Evolutionary conservation across 2,329 filamentous ascomycete genomes (phyloP), one percentile per base, ranked within the genome.

Genomic region (Proliferodiscus dingleyae): DNA sequence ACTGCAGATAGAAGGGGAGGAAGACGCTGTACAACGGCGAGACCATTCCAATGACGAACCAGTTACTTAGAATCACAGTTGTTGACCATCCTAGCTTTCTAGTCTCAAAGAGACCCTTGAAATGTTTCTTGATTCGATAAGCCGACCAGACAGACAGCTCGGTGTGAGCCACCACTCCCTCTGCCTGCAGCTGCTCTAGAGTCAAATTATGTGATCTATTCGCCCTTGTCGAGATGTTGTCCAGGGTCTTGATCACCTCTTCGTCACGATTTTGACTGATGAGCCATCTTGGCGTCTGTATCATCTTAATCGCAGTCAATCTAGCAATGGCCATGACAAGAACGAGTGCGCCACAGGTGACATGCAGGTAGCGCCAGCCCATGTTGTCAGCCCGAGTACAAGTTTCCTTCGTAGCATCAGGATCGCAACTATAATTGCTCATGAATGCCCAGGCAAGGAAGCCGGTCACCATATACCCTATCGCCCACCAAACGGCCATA

Each of bases 401-500:
- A 4, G 51, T 34, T 15, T 6, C 24, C 24, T 6, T 6, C 11
- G 42, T 23, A 41, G 33, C 16, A 45, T 23, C 41, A 2, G 64
- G 64, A 24, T 75, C 75, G 33, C 33, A 37, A 18, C 33, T 37
- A 18, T 21, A 37, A 18, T 37, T 37, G 8, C 33, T 21, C 39
- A 60, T 38, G 15, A 55, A 60, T 23, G 46, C 55, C 58, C 57
- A 61, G 5, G 60, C 57, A 42, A 60, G 33, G 22, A 62, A 58
- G n/a, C 58, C 59, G 16, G 58, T 51, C 41, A 63, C 46, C 18
- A 56, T 51, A 43, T 61, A 52, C 13, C 60, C 59, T 5, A 62
- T 49, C 52, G 71, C 73, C 73, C 73, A 76, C 73, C 73, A 77
- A 18, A 69, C 70, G 2, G 81, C 79, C 62, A 84, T 70, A n/a